Conservation (phyloP, 106 monocot species). For the Cymbidium sinense region DNA sequence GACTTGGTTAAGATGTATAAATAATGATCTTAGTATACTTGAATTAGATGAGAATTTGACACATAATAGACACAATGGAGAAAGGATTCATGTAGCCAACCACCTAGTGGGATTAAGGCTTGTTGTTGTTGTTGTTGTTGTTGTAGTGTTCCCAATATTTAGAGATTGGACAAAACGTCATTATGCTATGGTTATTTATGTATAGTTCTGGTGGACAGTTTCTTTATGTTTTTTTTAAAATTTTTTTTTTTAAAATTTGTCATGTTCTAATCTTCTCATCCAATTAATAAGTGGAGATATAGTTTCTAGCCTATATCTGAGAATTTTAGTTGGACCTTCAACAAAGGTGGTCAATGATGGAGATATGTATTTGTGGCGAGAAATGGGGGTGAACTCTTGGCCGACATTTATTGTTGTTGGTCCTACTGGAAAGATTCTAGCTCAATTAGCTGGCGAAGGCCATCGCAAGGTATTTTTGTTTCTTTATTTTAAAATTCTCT, state of each 20-base stretch:
- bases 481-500: not conserved
- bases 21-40: too few species aligned
- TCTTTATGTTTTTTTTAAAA: not conserved
- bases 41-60: too few species aligned
- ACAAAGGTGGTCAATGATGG: constrained; percentile 90
- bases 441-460: constrained; percentile 92
- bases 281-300: not conserved
- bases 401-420: constrained; percentile 91
- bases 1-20: too few species aligned
- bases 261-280: not conserved
- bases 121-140: too few species aligned
- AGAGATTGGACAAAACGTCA: not conserved
- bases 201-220: not conserved
- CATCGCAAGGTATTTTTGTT: constrained; percentile 58
- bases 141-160: not conserved
- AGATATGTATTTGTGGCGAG: constrained; percentile 92
- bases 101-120: too few species aligned
- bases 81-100: too few species aligned
- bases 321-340: not conserved
- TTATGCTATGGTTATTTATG: not conserved
- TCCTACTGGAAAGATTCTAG: constrained; percentile 78
- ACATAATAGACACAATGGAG: too few species aligned
- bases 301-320: not conserved
- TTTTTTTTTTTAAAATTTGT: not conserved
- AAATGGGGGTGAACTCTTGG: constrained; percentile 93